These are phyloP conservation scores for Houttuynia cordata DNA, from an alignment of 164 flowering plant genomes.

Conservation along the genomic window DNA sequence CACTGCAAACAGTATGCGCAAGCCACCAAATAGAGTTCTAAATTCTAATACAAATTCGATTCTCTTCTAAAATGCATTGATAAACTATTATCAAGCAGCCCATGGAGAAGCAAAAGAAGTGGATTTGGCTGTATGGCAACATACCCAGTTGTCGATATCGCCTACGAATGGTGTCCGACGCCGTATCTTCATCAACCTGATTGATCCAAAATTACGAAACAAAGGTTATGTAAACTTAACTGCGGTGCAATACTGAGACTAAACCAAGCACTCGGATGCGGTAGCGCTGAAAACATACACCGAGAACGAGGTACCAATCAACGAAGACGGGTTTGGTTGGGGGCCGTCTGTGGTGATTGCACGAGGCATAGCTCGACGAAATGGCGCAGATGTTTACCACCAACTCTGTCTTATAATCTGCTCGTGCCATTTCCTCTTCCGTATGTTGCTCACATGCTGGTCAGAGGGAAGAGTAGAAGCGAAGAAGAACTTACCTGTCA, in stretches of 20 bases:
- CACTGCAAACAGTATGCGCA: conserved; percentile 31
- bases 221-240: neutral
- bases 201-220: neutral
- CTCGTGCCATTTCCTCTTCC: conserved; percentile 15
- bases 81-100: neutral
- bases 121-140: conserved; percentile 5
- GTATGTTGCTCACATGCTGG: neutral
- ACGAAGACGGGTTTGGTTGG: conserved; percentile 25
- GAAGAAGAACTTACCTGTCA: neutral
- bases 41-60: neutral
- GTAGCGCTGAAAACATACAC: conserved; percentile 31
- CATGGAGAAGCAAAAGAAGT: neutral
- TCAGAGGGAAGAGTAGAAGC: neutral
- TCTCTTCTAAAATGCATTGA: neutral
- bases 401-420: conserved; percentile 30
- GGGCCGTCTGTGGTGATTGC: conserved; percentile 7
- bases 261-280: neutral
- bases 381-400: conserved; percentile 49
- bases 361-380: conserved; percentile 17
- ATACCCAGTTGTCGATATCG: conserved; percentile 59
- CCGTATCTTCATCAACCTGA: conserved; percentile 65
- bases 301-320: conserved; percentile 77
- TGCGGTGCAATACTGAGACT: neutral
- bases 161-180: conserved; percentile 35
- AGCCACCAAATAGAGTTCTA: neutral